Evolutionary conservation across 768 basidiomycete genomes (phyloP).

Genomic region (Tricholoma bakamatsutake): DNA sequence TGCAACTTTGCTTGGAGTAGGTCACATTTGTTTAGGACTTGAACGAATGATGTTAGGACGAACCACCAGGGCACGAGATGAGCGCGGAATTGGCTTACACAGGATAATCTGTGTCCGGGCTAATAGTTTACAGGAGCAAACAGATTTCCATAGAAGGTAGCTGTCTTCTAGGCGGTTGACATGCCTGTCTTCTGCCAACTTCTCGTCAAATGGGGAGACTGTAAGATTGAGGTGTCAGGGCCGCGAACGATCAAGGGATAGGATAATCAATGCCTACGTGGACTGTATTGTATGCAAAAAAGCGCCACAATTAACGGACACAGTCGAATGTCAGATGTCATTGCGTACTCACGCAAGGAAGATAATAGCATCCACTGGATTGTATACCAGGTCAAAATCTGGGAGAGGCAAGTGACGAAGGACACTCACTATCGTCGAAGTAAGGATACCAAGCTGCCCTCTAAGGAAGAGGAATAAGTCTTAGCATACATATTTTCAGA

Average conservation of each 20-base stretch:
- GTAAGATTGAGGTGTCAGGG: constrained; percentile 17
- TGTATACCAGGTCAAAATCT: constrained; percentile 1
- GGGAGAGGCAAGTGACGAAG: not conserved
- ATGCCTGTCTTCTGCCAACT: constrained; percentile 58
- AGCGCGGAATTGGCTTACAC: constrained; percentile 23
- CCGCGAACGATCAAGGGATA: not conserved
- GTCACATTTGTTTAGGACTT: constrained; percentile 68
- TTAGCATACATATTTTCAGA: constrained; percentile 1
- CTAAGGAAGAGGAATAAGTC: constrained; percentile 26
- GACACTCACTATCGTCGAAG: constrained; percentile 59
- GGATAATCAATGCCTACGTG: constrained; percentile 28
- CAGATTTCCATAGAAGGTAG: constrained; percentile 69
- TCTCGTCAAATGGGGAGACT: constrained; percentile 81
- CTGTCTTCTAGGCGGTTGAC: constrained; percentile 78
- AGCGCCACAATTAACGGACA: not conserved
- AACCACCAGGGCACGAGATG: not conserved
- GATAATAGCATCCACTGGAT: constrained; percentile 69
- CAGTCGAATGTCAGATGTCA: not conserved
- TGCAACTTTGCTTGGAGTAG: constrained; percentile 67
- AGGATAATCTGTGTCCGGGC: constrained; percentile 50
- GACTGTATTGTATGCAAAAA: constrained; percentile 20
- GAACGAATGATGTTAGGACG: constrained; percentile 4
- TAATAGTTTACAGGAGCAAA: constrained; percentile 63
- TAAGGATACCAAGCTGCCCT: constrained; percentile 74
- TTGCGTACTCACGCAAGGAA: constrained; percentile 56